A percentile compares a stretch with the other conserved stretches of the same genome.
Conservation (phyloP, 306 rosid genomes). For the Geum urbanum region DNA sequence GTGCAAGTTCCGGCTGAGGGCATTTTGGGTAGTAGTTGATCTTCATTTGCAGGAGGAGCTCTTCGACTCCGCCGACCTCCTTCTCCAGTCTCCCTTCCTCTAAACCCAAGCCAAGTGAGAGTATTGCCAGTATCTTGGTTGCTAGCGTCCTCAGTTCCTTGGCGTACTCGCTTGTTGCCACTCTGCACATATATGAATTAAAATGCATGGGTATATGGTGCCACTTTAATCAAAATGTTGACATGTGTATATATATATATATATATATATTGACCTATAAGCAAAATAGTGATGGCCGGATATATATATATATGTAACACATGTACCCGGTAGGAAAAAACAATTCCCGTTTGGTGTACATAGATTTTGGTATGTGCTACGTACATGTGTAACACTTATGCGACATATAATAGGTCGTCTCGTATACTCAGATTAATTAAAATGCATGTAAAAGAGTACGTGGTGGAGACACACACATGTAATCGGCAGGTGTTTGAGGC, state of each 20-base stretch:
- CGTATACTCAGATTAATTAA: no score
- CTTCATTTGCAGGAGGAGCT: conserved; percentile 71
- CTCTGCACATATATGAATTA: conserved; percentile 28
- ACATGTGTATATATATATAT: no score
- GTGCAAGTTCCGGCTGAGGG: conserved; percentile 85
- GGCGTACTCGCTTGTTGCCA: conserved; percentile 61
- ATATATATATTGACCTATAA: no score
- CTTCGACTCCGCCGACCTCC: conserved; percentile 79
- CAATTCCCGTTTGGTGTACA: no score
- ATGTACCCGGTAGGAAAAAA: no score
- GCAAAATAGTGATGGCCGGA: no score
- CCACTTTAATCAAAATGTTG: neutral
- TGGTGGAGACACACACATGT: conserved; percentile 36
- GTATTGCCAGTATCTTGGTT: conserved; percentile 37
- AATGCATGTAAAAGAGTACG: neutral
- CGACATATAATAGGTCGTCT: no score
- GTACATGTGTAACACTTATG: no score
- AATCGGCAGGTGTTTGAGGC: conserved; percentile 64
- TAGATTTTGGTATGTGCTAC: no score
- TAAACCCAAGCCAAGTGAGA: conserved; percentile 63
- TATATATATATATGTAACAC: no score
- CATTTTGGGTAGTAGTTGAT: conserved; percentile 82
- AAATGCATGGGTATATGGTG: neutral
- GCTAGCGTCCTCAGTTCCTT: conserved; percentile 55
- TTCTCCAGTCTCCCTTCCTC: conserved; percentile 72